Conservation (phyloP, 2,329 filamentous ascomycete species). For the Tolypocladium cylindrosporum region DNA sequence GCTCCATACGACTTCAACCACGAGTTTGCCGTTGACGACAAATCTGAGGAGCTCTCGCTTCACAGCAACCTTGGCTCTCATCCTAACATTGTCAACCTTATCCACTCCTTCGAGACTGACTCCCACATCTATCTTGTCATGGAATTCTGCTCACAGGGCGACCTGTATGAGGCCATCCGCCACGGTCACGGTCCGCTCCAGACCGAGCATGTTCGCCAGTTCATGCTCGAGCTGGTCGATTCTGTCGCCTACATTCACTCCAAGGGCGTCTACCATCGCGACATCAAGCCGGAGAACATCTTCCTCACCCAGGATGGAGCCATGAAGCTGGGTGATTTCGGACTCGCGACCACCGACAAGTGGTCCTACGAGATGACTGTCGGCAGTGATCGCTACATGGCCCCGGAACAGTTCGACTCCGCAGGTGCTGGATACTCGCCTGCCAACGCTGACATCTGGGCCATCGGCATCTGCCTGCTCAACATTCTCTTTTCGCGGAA, state of each 20-base stretch:
- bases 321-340: conserved; percentile 97
- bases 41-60: conserved; percentile 69
- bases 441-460: conserved; percentile 91
- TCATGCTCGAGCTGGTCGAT: conserved; percentile 90
- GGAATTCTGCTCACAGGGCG: conserved; percentile 90
- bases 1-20: conserved; percentile 49
- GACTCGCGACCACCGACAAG: conserved; percentile 76
- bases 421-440: conserved; percentile 82
- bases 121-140: conserved; percentile 86
- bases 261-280: conserved; percentile 87
- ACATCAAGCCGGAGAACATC: conserved; percentile 99
- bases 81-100: conserved; percentile 85
- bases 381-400: conserved; percentile 98
- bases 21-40: conserved; percentile 68
- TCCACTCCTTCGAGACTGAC: conserved; percentile 86
- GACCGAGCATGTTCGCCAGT: conserved; percentile 92
- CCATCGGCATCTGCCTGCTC: conserved; percentile 89
- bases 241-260: conserved; percentile 85
- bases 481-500: conserved; percentile 97
- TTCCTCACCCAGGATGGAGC: conserved; percentile 78
- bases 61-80: conserved; percentile 73
- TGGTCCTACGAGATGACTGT: conserved; percentile 93
- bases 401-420: conserved; percentile 93
- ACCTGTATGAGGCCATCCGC: conserved; percentile 95
- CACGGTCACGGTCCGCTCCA: conserved; percentile 78